These are phyloP conservation scores for Cadophora malorum DNA, from an alignment of 2,329 filamentous ascomycete species.

Conservation along the genomic window DNA sequence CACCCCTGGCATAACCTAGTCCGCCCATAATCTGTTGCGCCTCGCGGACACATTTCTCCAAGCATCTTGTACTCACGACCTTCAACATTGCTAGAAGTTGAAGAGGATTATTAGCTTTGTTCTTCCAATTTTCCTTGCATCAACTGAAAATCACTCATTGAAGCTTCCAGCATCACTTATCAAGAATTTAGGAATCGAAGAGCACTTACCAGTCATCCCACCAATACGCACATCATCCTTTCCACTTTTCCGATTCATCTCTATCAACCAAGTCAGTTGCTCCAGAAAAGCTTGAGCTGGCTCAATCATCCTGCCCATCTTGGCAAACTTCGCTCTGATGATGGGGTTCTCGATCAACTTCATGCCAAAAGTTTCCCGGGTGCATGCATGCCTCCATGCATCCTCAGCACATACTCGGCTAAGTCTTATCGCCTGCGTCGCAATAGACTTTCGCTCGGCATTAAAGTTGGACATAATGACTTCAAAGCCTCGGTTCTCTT, in stretches of 20 bases:
- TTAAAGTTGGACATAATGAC: constrained; percentile 68
- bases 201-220: constrained; percentile 49
- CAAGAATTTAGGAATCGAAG: not conserved
- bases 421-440: constrained; percentile 61
- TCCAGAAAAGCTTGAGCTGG: constrained; percentile 67
- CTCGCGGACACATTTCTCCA: constrained; percentile 60
- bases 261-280: constrained; percentile 57
- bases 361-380: constrained; percentile 63
- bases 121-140: too few species aligned
- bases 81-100: constrained; percentile 51
- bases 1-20: constrained; percentile 56
- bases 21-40: constrained; percentile 62
- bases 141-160: too few species aligned
- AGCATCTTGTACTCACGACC: constrained; percentile 57
- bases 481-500: constrained; percentile 61
- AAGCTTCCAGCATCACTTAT: not conserved
- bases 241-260: constrained; percentile 34
- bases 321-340: constrained; percentile 65
- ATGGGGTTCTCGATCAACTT: constrained; percentile 63
- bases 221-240: constrained; percentile 51
- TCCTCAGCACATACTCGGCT: constrained; percentile 61
- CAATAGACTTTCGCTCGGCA: constrained; percentile 63
- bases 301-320: constrained; percentile 64
- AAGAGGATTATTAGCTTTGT: not conserved
- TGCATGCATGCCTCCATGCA: constrained; percentile 57